phyloP scores from a whole-genome alignment of 176 grass and related monocot genomes.

The Rhipidocladum racemiflorum region DNA sequence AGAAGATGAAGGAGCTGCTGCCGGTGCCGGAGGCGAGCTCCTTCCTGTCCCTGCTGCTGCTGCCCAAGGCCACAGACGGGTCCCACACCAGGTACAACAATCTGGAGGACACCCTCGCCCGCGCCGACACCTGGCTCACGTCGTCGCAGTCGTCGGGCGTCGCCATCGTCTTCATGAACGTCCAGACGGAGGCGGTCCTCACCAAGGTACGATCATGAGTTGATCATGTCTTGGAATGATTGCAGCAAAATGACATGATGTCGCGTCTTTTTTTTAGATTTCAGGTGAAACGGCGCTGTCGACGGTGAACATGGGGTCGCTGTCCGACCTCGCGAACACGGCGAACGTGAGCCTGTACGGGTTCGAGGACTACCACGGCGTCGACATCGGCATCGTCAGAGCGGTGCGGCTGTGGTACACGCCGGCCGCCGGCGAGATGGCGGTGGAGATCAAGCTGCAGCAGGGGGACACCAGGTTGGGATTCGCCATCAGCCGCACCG shows the following conservation, averaged over 20 bases:
- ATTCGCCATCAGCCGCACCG: too few relatives aligned
- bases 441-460: constrained; percentile 62
- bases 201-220: constrained; percentile 39
- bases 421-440: constrained; percentile 50
- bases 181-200: constrained; percentile 88
- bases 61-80: constrained; percentile 57
- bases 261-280: constrained; percentile 16
- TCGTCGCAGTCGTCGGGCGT: constrained; percentile 63
- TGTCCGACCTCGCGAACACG: constrained; percentile 74
- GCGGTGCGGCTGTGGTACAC: constrained; percentile 83
- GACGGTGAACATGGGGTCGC: constrained; percentile 69
- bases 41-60: constrained; percentile 76
- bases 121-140: constrained; percentile 76
- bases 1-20: constrained; percentile 80
- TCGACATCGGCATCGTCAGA: constrained; percentile 81
- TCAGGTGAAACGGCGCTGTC: constrained; percentile 77
- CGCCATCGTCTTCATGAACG: constrained; percentile 56
- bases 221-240: background rate
- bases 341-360: constrained; percentile 81
- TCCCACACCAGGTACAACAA: constrained; percentile 60
- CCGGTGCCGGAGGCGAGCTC: constrained; percentile 41
- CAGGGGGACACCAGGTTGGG: constrained; percentile 57
- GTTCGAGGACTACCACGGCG: constrained; percentile 97
- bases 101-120: constrained; percentile 79
- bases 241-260: background rate